phyloP scores from a whole-genome alignment of 768 basidiomycete genomes.

The Suillus spraguei region DNA sequence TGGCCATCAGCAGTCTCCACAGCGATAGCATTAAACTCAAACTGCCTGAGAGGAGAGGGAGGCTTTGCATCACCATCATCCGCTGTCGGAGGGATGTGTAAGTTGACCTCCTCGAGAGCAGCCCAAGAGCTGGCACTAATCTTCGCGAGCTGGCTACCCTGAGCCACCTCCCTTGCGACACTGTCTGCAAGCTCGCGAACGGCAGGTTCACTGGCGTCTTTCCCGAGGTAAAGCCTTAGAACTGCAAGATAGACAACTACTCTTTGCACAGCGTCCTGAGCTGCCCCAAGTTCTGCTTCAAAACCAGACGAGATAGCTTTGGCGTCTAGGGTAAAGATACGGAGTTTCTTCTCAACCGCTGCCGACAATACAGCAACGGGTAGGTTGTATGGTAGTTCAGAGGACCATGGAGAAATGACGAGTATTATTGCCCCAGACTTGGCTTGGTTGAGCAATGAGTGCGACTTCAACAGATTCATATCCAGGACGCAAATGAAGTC shows the following conservation, averaged over 20 bases:
- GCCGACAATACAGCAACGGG: constrained; percentile 48
- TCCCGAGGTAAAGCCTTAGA: constrained; percentile 80
- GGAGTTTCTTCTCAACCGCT: constrained; percentile 55
- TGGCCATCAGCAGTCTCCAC: constrained; percentile 62
- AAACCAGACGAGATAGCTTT: constrained; percentile 51
- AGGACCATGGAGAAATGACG: constrained; percentile 73
- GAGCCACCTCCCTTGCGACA: constrained; percentile 47
- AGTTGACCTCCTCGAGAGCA: constrained; percentile 58
- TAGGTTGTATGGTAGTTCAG: constrained; percentile 71
- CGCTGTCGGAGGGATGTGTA: constrained; percentile 32
- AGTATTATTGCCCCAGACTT: constrained; percentile 72
- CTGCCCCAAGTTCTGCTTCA: constrained; percentile 30
- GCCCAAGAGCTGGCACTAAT: constrained; percentile 67
- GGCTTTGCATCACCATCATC: constrained; percentile 23
- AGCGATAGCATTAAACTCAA: constrained; percentile 75
- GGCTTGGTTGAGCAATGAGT: constrained; percentile 69
- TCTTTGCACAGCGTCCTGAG: constrained; percentile 49
- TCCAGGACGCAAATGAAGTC: constrained; percentile 82
- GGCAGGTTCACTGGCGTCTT: constrained; percentile 53
- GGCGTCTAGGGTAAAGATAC: constrained; percentile 62
- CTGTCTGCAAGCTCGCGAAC: constrained; percentile 54
- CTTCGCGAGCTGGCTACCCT: constrained; percentile 47
- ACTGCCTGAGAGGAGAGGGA: constrained; percentile 47
- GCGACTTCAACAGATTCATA: constrained; percentile 74
- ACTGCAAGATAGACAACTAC: constrained; percentile 78